These are phyloP conservation scores for Leishmania mexicana DNA, from an alignment of 208 protist genomes.

Conservation along the genomic window DNA sequence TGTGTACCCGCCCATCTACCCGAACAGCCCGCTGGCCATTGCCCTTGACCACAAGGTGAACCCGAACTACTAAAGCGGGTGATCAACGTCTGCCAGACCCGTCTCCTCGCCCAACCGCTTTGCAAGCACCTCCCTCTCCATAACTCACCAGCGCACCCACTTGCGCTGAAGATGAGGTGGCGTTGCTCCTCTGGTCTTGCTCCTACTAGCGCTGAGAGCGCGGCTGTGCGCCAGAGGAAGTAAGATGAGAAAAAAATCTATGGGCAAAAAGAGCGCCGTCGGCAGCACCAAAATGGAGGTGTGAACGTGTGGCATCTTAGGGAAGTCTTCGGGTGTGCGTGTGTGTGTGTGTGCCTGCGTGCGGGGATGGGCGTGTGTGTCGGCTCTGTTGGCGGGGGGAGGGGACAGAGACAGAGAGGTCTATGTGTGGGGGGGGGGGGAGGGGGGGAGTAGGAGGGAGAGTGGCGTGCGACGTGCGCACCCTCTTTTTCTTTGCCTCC, in stretches of 20 bases:
- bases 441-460: not conserved
- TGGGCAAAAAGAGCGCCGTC: not conserved
- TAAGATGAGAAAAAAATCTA: not conserved
- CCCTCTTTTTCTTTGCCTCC: not conserved
- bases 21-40: constrained; percentile 69
- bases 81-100: not conserved
- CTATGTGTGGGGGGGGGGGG: not conserved
- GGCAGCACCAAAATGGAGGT: not conserved
- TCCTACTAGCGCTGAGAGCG: too few relatives aligned
- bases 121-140: not conserved
- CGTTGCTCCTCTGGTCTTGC: not conserved
- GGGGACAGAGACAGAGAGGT: not conserved
- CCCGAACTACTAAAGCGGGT: constrained; percentile 79
- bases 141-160: not conserved
- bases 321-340: not conserved
- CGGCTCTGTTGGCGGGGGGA: not conserved
- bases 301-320: not conserved
- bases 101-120: not conserved
- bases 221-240: not conserved
- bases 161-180: constrained; percentile 2
- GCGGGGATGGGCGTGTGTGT: not conserved
- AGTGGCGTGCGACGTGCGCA: not conserved
- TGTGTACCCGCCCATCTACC: constrained; percentile 81
- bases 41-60: constrained; percentile 82
- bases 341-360: not conserved